These are phyloP conservation scores for Sparassis latifolia DNA, from an alignment of 1,284 basidiomycete species.

Conservation along the genomic window DNA sequence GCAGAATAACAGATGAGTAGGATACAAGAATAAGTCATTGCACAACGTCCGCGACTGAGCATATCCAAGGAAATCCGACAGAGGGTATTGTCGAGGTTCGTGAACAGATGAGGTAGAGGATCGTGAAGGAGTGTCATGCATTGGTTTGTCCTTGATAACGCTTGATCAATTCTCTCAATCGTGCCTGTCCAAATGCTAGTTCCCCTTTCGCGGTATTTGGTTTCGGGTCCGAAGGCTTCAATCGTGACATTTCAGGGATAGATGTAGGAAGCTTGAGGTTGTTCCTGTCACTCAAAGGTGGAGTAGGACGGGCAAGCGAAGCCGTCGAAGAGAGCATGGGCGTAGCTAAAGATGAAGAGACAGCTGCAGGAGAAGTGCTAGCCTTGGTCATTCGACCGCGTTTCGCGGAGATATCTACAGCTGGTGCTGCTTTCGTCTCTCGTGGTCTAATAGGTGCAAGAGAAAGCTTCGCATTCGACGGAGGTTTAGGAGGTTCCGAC, in stretches of 20 bases:
- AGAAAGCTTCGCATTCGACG: background rate
- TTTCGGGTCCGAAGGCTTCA: conserved; percentile 2
- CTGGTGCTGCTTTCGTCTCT: conserved; percentile 8
- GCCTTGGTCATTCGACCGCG: conserved; percentile 40
- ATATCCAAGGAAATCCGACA: background rate
- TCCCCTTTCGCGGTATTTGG: conserved; percentile 27
- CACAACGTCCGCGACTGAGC: background rate
- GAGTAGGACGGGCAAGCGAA: conserved; percentile 51
- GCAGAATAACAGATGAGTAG: no score
- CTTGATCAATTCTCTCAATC: conserved; percentile 70
- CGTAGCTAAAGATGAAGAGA: conserved; percentile 63
- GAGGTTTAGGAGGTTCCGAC: no score
- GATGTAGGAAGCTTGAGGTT: conserved; percentile 25
- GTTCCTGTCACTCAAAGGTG: conserved; percentile 14
- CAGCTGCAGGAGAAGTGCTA: conserved; percentile 53
- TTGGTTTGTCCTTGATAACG: conserved; percentile 53
- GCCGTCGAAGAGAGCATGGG: conserved; percentile 69
- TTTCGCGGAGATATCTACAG: conserved; percentile 20
- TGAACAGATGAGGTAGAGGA: background rate
- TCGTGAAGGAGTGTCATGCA: conserved; percentile 3
- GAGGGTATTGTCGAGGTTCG: background rate
- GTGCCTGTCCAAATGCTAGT: conserved; percentile 66
- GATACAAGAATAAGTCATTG: background rate
- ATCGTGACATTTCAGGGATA: conserved; percentile 24
- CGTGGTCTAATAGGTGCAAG: background rate